phyloP scores from a whole-genome alignment of 2,329 filamentous ascomycete genomes.

The Claviceps capensis region DNA sequence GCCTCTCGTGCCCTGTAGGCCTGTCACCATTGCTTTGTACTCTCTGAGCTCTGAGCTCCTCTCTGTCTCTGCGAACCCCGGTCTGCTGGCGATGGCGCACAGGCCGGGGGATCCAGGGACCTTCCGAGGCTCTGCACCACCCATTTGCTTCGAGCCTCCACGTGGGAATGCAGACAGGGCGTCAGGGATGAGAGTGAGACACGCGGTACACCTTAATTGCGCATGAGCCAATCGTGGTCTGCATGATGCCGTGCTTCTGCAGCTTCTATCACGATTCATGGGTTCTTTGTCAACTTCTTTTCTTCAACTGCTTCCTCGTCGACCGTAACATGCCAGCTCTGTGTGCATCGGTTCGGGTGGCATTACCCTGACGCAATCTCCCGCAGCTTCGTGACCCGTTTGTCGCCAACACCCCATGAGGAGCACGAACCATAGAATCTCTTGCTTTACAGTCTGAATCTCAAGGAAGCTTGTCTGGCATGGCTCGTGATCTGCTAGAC shows the following conservation, averaged over 20 bases:
- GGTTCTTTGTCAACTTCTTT: too few species aligned
- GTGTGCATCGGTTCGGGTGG: not conserved
- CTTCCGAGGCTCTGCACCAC: not conserved
- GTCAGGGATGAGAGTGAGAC: not conserved
- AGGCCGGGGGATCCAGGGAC: not conserved
- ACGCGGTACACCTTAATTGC: not conserved
- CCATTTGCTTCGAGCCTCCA: conserved; percentile 1
- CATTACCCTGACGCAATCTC: conserved; percentile 1
- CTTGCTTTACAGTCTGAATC: not conserved
- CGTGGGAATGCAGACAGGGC: conserved; percentile 1
- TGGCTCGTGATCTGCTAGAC: not conserved
- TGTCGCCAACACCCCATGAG: not conserved
- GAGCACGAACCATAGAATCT: not conserved
- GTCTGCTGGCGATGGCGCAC: not conserved
- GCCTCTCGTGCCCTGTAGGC: too few species aligned
- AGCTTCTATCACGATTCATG: too few species aligned
- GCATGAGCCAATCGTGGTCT: conserved; percentile 1
- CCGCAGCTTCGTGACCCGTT: not conserved
- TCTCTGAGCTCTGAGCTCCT: not conserved
- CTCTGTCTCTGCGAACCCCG: not conserved
- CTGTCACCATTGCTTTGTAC: not conserved
- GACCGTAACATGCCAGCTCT: not conserved
- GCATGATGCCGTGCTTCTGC: too few species aligned
- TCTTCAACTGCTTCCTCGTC: not conserved
- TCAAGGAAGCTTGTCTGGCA: not conserved